These are phyloP conservation scores for Leptographium galeiforme DNA, from an alignment of 2,329 filamentous ascomycete species.

Conservation along the genomic window DNA sequence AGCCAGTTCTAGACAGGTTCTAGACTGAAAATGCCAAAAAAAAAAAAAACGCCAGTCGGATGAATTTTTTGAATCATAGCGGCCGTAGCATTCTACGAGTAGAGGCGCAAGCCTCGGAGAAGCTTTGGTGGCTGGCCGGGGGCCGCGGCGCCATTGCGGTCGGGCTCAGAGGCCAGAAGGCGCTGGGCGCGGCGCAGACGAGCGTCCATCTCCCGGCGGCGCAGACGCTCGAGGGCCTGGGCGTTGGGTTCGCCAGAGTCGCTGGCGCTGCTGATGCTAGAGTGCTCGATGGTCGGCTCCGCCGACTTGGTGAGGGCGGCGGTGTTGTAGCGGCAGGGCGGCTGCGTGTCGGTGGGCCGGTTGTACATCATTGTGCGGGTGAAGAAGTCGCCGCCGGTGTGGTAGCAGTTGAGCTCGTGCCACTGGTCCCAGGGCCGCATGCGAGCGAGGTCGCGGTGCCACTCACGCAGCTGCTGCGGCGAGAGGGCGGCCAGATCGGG, in stretches of 20 bases:
- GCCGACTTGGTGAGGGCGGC: too few relatives aligned
- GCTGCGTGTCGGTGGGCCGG: background rate
- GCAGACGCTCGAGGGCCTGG: slow-evolving; percentile 9
- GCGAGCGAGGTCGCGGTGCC: background rate
- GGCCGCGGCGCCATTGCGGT: background rate
- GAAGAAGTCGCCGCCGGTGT: slow-evolving; percentile 1
- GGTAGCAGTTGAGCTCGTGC: slow-evolving; percentile 7
- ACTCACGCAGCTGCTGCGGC: background rate
- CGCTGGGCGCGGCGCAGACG: slow-evolving; percentile 26
- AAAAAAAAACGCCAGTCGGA: too few relatives aligned
- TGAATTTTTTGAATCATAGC: too few relatives aligned
- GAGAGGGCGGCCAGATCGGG: background rate
- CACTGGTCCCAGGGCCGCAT: slow-evolving; percentile 7
- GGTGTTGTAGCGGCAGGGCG: background rate
- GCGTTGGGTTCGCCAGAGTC: background rate
- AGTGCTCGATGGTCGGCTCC: background rate
- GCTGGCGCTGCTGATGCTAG: background rate
- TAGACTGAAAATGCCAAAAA: too few relatives aligned
- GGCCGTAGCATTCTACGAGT: background rate
- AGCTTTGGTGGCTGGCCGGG: background rate
- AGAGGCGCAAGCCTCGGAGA: too few relatives aligned
- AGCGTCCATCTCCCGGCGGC: slow-evolving; percentile 22
- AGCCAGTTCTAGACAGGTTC: too few relatives aligned
- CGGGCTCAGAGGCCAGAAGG: slow-evolving; percentile 16
- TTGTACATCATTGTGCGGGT: slow-evolving; percentile 7